Evolutionary conservation across 805 yeast genomes (phyloP).

Genomic region (Candida awuae): DNA sequence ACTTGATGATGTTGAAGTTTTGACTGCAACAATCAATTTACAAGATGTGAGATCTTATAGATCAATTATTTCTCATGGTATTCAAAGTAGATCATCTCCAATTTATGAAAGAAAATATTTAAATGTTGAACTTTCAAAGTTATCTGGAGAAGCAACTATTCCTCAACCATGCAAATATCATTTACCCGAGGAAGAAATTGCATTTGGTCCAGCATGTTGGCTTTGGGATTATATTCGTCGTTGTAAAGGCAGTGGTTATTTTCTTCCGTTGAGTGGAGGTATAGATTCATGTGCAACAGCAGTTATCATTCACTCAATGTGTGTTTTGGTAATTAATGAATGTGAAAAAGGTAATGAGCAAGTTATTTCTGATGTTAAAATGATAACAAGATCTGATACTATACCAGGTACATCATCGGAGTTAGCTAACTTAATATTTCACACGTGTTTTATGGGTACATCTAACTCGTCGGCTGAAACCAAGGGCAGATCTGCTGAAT

Average conservation of each 20-base stretch:
- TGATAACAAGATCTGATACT: conserved; percentile 49
- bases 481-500: conserved; percentile 66
- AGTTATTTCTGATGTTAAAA: conserved; percentile 69
- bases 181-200: conserved; percentile 91
- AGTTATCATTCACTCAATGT: conserved; percentile 89
- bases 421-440: conserved; percentile 67
- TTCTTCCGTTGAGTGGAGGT: conserved; percentile 93
- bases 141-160: conserved; percentile 50
- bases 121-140: conserved; percentile 62
- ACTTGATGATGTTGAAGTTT: conserved; percentile 84
- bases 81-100: conserved; percentile 48
- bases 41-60: conserved; percentile 86
- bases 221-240: conserved; percentile 96
- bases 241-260: conserved; percentile 83
- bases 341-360: conserved; percentile 58
- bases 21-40: conserved; percentile 89
- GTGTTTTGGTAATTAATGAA: conserved; percentile 72
- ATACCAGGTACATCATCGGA: conserved; percentile 69
- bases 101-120: conserved; percentile 50
- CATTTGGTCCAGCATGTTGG: conserved; percentile 99
- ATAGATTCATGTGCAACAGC: conserved; percentile 98
- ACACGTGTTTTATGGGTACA: conserved; percentile 94
- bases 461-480: conserved; percentile 87
- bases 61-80: conserved; percentile 60
- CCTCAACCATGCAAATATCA: conserved; percentile 51